Evolutionary conservation across 179 eudicot genomes (phyloP), one percentile per base, ranked within the genome.

Genomic region (Patellifolia procumbens): DNA sequence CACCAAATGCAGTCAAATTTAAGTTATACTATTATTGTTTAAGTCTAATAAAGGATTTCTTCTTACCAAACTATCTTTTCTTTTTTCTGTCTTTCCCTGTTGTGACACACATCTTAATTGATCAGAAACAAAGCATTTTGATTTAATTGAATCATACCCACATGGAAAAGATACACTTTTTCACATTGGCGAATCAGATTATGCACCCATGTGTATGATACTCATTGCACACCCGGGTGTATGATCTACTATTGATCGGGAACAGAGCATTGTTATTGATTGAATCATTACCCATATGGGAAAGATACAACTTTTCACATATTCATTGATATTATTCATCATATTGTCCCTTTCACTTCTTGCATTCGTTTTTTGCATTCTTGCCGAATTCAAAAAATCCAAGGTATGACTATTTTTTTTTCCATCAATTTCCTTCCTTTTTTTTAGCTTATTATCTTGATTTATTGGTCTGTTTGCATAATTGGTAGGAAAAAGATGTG

Each of bases 301-400:
- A 84, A 74, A 78, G 70, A 4, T 26, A 53, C 62, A 70, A 37
- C 66, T 65, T 26, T 48, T 63, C 64, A 63, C 70, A 53, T 78
- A 65, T 49, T 9, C 81, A 10, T 43, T 83, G 3, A 37, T 80
- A 26, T 51, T 84, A 26, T 80, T 85, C 0, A 1, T 83, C 19
- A 59, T 79, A 77, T 35, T 78, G 62, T 59, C 72, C 75, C 81
- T 89, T 22, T 81, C 82, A 49, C 68, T 90, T 17, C 53, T 81
- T 76, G 80, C 97, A 52, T 89, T 84, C 64, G 73, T 83, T 7
- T 63, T 87, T 20, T 91, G 95, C 87, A 34, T 93, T 51, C 83
- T 89, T 11, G 90, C 93, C 2, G 97, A 93, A 66, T 80, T 88
- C 85, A 89, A 86, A 81, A 90, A 81, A 77, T 82, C 95, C 35